Percentiles rank a stretch among this genome's conserved stretches.
Conservation (phyloP, 257 asterid genomes). For the Parsonsia alboflavescens region DNA sequence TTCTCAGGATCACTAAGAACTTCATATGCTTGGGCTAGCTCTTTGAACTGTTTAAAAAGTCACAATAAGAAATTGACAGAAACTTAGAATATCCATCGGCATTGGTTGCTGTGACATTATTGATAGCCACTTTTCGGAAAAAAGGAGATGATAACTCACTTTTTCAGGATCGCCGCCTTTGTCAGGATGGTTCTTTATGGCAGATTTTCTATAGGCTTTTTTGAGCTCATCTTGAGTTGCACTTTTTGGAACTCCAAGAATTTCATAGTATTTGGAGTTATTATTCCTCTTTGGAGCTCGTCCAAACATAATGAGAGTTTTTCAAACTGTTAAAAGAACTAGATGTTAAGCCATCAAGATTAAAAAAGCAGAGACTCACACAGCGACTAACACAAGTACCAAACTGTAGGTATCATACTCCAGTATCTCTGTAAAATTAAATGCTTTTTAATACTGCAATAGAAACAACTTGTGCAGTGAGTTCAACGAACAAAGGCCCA, state of each 20-base stretch:
- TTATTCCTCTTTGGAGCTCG: conserved; percentile 64
- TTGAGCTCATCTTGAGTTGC: conserved; percentile 65
- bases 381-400: background rate
- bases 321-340: background rate
- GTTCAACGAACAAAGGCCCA: background rate
- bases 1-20: conserved; percentile 45
- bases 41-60: conserved; percentile 41
- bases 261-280: conserved; percentile 67
- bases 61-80: background rate
- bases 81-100: background rate
- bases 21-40: conserved; percentile 54
- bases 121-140: background rate
- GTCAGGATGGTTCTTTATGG: conserved; percentile 74
- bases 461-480: background rate
- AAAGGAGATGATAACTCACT: conserved; percentile 23
- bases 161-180: conserved; percentile 86
- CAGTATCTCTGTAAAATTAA: background rate
- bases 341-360: background rate
- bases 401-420: background rate
- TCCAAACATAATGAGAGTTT: conserved; percentile 44
- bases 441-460: background rate
- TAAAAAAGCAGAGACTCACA: background rate
- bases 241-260: conserved; percentile 54
- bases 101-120: background rate
- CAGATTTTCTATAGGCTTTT: conserved; percentile 69